Evolutionary conservation across 495 filamentous ascomycete species (phyloP).

Genomic region (Trichocladium uniseriatum): DNA sequence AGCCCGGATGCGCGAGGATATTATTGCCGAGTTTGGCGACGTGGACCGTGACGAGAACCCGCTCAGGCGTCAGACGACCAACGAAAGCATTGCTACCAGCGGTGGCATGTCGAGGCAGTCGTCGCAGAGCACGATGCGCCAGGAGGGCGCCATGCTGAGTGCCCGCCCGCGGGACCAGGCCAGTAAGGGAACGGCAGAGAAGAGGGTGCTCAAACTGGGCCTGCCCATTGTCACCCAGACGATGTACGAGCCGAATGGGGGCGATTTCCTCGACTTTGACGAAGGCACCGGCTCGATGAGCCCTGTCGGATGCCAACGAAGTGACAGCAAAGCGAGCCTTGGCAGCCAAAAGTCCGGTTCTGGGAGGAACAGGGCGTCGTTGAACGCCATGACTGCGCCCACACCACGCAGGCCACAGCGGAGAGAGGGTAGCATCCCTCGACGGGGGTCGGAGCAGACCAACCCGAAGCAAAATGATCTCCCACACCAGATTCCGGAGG

Average conservation of each 20-base stretch:
- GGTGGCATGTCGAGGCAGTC: constrained; percentile 25
- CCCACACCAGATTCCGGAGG: constrained; percentile 18
- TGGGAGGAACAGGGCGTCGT: constrained; percentile 5
- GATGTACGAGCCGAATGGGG: constrained; percentile 10
- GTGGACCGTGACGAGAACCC: constrained; percentile 10
- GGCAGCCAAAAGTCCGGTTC: constrained; percentile 6
- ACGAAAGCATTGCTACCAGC: constrained; percentile 15
- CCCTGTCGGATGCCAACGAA: not conserved
- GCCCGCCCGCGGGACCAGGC: constrained; percentile 17
- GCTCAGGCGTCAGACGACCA: constrained; percentile 16
- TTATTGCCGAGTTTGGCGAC: constrained; percentile 49
- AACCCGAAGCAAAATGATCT: constrained; percentile 10
- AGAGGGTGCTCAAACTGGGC: not conserved
- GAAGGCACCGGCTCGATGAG: constrained; percentile 20
- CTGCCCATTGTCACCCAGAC: constrained; percentile 11
- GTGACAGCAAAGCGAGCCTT: constrained; percentile 11
- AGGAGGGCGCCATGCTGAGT: constrained; percentile 6
- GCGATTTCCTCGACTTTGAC: constrained; percentile 27
- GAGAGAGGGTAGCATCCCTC: constrained; percentile 4
- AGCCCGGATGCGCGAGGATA: constrained; percentile 64
- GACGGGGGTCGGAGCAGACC: constrained; percentile 5
- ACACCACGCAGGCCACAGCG: constrained; percentile 4
- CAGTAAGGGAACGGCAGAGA: not conserved
- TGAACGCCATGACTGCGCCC: not conserved
- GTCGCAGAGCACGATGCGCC: constrained; percentile 24